Evolutionary conservation across 2,329 filamentous ascomycete species (phyloP).

Genomic region (Trichoderma endophyticum): DNA sequence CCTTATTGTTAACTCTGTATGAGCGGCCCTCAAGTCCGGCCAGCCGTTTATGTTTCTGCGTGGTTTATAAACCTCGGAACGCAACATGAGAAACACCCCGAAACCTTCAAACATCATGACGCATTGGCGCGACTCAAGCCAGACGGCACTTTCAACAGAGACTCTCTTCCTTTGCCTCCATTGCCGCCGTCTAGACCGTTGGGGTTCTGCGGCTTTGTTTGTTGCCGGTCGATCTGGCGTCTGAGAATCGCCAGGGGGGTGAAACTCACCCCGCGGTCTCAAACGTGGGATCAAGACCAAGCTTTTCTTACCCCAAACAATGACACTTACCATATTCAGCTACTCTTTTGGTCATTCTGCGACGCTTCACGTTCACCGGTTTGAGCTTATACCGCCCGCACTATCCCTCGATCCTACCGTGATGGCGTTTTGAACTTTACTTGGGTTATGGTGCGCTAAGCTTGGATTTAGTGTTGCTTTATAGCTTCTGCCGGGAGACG

Average conservation of each 20-base stretch:
- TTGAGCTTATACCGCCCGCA: neutral
- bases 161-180: neutral
- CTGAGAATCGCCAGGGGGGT: slow-evolving; percentile 19
- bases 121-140: slow-evolving; percentile 3
- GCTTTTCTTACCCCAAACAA: neutral
- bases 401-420: neutral
- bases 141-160: neutral
- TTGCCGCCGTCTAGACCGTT: neutral
- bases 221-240: slow-evolving; percentile 26
- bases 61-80: neutral
- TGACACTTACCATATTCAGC: neutral
- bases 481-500: neutral
- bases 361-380: neutral
- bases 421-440: neutral
- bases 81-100: neutral
- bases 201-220: neutral
- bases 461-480: neutral
- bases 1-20: neutral
- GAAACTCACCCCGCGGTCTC: slow-evolving; percentile 13
- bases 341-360: neutral
- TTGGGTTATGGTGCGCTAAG: neutral
- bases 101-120: neutral
- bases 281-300: neutral
- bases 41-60: neutral
- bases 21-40: neutral